Conservation (phyloP, 1,284 basidiomycete genomes). For the Golubevia pallescens region DNA sequence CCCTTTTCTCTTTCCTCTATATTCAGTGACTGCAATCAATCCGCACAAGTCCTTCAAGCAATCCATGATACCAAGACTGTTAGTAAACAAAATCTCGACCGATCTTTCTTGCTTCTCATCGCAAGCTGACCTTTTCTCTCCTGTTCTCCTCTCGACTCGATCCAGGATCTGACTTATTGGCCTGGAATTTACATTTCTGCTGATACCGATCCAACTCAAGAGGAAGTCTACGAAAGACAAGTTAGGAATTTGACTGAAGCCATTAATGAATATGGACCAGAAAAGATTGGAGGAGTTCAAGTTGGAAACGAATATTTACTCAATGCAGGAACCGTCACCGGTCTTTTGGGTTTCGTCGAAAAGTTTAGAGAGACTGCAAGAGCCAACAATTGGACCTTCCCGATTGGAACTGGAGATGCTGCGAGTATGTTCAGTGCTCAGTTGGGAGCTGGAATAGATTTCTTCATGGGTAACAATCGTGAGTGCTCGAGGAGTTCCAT, state of each 20-base stretch:
- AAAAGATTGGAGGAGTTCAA: constrained; percentile 35
- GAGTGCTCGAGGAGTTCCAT: not conserved
- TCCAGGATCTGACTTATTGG: not conserved
- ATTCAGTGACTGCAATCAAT: constrained; percentile 24
- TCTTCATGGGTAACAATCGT: not conserved
- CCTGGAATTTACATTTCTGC: not conserved
- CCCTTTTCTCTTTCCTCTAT: not conserved
- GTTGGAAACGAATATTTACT: constrained; percentile 51
- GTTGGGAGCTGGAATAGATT: constrained; percentile 28
- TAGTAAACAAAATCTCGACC: not conserved
- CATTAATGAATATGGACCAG: constrained; percentile 29
- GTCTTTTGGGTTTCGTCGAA: constrained; percentile 22
- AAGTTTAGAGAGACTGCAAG: constrained; percentile 25
- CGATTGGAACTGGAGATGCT: constrained; percentile 47
- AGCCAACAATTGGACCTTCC: constrained; percentile 19
- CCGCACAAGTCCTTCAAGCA: constrained; percentile 25
- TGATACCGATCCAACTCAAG: not conserved
- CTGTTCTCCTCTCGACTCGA: no score
- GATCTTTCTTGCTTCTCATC: no score
- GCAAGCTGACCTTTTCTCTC: no score
- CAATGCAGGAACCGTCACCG: constrained; percentile 29
- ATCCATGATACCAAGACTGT: constrained; percentile 29
- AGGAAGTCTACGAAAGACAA: constrained; percentile 21
- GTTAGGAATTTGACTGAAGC: constrained; percentile 30
- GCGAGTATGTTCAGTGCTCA: constrained; percentile 30